Evolutionary conservation across 257 asterid species (phyloP).

Genomic region (Solanum paucissectum): DNA sequence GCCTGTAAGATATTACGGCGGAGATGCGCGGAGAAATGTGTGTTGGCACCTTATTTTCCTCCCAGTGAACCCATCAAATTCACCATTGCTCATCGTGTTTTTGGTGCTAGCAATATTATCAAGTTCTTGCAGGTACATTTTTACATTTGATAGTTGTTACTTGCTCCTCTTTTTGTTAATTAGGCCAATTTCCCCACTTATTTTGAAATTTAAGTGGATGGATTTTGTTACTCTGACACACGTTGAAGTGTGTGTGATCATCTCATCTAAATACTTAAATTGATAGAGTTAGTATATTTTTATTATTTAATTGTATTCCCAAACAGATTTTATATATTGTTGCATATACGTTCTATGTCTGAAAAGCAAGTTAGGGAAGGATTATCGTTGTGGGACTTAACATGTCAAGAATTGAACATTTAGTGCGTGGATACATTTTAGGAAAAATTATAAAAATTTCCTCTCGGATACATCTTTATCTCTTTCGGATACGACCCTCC

Average conservation of each 20-base stretch:
- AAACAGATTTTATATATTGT: no score
- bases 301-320: no score
- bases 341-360: no score
- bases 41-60: constrained; percentile 75
- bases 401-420: neutral
- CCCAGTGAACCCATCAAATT: constrained; percentile 69
- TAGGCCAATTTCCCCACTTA: neutral
- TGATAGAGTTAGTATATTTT: no score
- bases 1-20: constrained; percentile 69
- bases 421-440: neutral
- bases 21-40: constrained; percentile 64
- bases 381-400: neutral
- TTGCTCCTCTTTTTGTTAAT: neutral
- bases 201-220: neutral
- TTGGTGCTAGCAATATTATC: constrained; percentile 88
- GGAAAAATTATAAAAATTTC: no score
- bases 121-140: constrained; percentile 64
- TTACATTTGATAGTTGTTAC: neutral
- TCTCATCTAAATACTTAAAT: no score
- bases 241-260: no score
- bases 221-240: neutral
- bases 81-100: constrained; percentile 78
- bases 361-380: neutral
- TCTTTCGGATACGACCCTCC: neutral
- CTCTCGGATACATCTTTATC: neutral